These are phyloP conservation scores for Cystobasidium tubakii DNA, from an alignment of 768 basidiomycete species.

Conservation along the genomic window DNA sequence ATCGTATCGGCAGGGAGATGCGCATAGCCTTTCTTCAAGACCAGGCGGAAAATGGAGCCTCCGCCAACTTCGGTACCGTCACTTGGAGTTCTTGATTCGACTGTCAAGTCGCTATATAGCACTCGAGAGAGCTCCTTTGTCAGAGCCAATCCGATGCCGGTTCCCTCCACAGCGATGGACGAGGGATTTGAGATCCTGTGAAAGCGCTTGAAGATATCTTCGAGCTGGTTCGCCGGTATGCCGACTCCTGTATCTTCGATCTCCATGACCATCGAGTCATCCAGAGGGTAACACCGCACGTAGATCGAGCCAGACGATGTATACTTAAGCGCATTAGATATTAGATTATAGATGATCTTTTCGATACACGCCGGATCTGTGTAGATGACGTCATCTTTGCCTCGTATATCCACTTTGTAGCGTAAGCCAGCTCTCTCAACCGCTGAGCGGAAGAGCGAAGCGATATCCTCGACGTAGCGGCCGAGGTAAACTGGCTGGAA, in stretches of 20 bases:
- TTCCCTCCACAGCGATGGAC: neutral
- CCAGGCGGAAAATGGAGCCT: slow-evolving; percentile 4
- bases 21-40: neutral
- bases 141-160: slow-evolving; percentile 12
- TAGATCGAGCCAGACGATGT: neutral
- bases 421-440: slow-evolving; percentile 14
- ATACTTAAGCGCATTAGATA: slow-evolving; percentile 24
- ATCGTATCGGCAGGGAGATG: slow-evolving; percentile 5
- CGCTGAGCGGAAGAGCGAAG: slow-evolving; percentile 25
- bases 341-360: slow-evolving; percentile 15
- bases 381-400: neutral
- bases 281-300: neutral
- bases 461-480: slow-evolving; percentile 8
- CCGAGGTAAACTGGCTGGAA: neutral
- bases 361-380: neutral
- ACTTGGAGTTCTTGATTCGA: neutral
- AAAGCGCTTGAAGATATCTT: slow-evolving; percentile 23
- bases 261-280: neutral
- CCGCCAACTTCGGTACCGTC: neutral
- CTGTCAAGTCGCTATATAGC: neutral
- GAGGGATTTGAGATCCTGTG: neutral
- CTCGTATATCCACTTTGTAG: neutral
- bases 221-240: slow-evolving; percentile 6
- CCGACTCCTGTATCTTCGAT: slow-evolving; percentile 5
- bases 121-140: slow-evolving; percentile 3